Evolutionary conservation across 306 rosid species (phyloP).

Genomic region (Pterocarpus santalinus): DNA sequence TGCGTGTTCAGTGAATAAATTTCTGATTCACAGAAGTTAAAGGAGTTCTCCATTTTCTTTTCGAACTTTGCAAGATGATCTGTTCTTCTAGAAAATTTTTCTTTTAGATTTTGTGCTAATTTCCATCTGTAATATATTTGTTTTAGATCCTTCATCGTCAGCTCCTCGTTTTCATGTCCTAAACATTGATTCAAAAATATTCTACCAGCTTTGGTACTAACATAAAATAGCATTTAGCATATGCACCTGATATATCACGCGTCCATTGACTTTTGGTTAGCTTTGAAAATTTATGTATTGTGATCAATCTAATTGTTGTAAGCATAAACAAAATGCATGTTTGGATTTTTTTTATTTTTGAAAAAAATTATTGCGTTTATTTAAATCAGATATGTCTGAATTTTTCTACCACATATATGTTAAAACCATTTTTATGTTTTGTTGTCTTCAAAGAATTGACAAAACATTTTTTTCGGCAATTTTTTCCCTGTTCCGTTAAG

Average conservation of each 20-base stretch:
- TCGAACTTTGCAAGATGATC: neutral
- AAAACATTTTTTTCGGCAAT: neutral
- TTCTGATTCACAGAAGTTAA: neutral
- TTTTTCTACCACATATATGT: neutral
- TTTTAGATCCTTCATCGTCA: no score
- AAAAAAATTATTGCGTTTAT: no score
- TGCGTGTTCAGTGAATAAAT: no score
- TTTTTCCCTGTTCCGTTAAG: neutral
- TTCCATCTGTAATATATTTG: neutral
- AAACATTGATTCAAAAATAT: neutral
- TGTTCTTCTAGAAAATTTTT: neutral
- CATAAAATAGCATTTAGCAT: neutral
- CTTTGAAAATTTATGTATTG: no score
- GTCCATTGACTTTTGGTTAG: no score
- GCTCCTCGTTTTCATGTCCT: neutral
- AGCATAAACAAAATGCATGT: no score
- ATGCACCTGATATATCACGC: no score
- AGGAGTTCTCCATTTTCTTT: neutral
- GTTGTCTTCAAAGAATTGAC: neutral
- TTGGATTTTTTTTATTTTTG: no score
- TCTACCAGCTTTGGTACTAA: no score
- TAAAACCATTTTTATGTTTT: neutral
- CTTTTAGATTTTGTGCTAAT: neutral
- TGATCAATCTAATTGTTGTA: no score
- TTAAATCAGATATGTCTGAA: no score